Conservation (phyloP, 2,329 filamentous ascomycete genomes). For the Penicillium sp. region DNA sequence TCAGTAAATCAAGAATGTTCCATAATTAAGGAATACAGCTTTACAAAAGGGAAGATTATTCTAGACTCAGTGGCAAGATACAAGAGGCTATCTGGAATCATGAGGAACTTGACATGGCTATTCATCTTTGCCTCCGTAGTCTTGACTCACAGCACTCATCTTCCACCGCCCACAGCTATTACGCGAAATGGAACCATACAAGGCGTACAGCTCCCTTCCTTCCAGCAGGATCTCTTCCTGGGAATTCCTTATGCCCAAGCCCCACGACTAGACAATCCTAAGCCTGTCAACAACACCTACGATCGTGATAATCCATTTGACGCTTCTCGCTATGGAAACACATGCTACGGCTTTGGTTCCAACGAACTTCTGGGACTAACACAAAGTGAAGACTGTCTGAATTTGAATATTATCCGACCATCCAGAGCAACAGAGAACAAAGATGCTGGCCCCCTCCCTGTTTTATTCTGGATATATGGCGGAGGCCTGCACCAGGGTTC, state of each 20-base stretch:
- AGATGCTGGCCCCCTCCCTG: background rate
- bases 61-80: background rate
- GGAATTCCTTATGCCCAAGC: conserved; percentile 20
- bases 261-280: conserved; percentile 6
- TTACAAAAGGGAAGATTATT: background rate
- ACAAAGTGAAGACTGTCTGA: background rate
- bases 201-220: conserved; percentile 8
- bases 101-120: background rate
- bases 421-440: background rate
- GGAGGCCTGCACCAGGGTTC: conserved; percentile 11
- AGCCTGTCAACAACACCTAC: conserved; percentile 11
- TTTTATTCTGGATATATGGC: conserved; percentile 13
- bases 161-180: background rate
- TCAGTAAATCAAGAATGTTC: background rate
- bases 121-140: background rate
- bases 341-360: background rate
- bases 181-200: conserved; percentile 14
- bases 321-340: conserved; percentile 11
- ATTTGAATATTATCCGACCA: background rate
- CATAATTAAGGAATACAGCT: background rate
- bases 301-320: conserved; percentile 21
- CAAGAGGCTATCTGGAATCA: background rate
- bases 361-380: background rate
- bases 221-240: conserved; percentile 20
- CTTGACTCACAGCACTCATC: background rate